A percentile compares a stretch with the other conserved stretches of the same genome.
Evolutionary conservation across 2,329 filamentous ascomycete species (phyloP).

Genomic region (Aureobasidium sp.): DNA sequence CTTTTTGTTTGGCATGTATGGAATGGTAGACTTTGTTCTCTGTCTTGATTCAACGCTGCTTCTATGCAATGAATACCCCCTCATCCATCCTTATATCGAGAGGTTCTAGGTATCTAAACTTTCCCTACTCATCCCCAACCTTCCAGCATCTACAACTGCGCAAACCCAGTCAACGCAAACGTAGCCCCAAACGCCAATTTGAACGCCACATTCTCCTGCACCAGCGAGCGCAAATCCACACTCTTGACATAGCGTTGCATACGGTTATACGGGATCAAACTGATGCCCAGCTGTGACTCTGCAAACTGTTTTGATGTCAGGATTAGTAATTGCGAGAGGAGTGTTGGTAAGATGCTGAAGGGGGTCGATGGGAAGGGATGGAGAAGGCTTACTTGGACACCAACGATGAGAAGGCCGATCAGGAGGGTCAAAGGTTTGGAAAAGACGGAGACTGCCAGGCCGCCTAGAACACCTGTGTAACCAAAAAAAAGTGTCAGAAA

Average conservation of each 20-base stretch:
- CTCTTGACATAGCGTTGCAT: constrained; percentile 46
- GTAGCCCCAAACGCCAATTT: constrained; percentile 65
- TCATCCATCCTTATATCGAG: too few relatives aligned
- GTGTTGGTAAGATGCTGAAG: not conserved
- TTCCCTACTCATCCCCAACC: too few relatives aligned
- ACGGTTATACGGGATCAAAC: constrained; percentile 42
- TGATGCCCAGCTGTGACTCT: constrained; percentile 44
- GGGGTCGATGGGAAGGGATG: not conserved
- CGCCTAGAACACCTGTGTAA: constrained; percentile 51
- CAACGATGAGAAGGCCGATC: constrained; percentile 56
- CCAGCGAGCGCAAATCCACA: constrained; percentile 44
- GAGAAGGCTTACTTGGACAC: constrained; percentile 49
- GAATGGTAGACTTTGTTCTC: not conserved
- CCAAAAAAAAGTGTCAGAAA: not conserved
- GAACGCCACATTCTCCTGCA: constrained; percentile 56
- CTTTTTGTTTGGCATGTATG: not conserved
- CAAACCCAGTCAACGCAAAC: constrained; percentile 64
- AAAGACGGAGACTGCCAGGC: constrained; percentile 61
- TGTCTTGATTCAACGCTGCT: not conserved
- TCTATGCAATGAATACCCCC: too few relatives aligned
- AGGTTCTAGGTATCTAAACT: too few relatives aligned
- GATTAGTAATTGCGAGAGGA: constrained; percentile 8
- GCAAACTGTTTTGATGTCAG: constrained; percentile 34
- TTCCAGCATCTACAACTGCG: constrained; percentile 24
- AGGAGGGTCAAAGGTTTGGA: constrained; percentile 63